phyloP scores from a whole-genome alignment of 495 filamentous ascomycete genomes.

The Penicillium fimorum region DNA sequence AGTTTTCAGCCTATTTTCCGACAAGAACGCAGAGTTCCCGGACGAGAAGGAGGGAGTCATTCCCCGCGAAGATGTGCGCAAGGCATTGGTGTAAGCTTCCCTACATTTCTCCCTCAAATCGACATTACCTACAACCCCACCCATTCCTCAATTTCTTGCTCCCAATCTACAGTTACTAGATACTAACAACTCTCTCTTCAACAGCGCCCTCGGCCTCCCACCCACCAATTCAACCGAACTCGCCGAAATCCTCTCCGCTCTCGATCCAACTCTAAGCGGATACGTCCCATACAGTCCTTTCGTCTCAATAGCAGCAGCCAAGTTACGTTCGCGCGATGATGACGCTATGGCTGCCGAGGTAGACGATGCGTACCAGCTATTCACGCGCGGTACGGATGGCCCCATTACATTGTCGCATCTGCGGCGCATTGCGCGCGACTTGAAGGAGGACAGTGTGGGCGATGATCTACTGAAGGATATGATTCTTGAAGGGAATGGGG shows the following conservation, averaged over 20 bases:
- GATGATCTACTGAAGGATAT: slow-evolving; percentile 86
- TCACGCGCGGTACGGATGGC: slow-evolving; percentile 55
- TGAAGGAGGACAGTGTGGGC: slow-evolving; percentile 71
- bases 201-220: slow-evolving; percentile 71
- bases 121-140: neutral
- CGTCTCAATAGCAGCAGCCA: slow-evolving; percentile 79
- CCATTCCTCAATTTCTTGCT: neutral
- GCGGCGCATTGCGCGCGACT: slow-evolving; percentile 71
- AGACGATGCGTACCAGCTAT: slow-evolving; percentile 74
- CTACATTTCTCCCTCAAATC: neutral
- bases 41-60: slow-evolving; percentile 73
- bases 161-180: neutral
- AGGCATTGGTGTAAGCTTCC: slow-evolving; percentile 70
- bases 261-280: slow-evolving; percentile 79
- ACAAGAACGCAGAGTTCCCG: slow-evolving; percentile 54
- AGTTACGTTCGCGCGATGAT: slow-evolving; percentile 58
- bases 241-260: slow-evolving; percentile 66
- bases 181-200: neutral
- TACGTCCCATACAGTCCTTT: slow-evolving; percentile 74
- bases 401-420: slow-evolving; percentile 74
- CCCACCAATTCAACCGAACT: slow-evolving; percentile 64
- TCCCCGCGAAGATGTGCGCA: slow-evolving; percentile 71
- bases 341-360: slow-evolving; percentile 65
- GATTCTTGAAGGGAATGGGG: slow-evolving; percentile 89
- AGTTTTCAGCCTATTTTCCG: slow-evolving; percentile 78